These are phyloP conservation scores for Gracilaria vermiculophylla DNA, from an alignment of 23 red algal genomes.

Conservation along the genomic window DNA sequence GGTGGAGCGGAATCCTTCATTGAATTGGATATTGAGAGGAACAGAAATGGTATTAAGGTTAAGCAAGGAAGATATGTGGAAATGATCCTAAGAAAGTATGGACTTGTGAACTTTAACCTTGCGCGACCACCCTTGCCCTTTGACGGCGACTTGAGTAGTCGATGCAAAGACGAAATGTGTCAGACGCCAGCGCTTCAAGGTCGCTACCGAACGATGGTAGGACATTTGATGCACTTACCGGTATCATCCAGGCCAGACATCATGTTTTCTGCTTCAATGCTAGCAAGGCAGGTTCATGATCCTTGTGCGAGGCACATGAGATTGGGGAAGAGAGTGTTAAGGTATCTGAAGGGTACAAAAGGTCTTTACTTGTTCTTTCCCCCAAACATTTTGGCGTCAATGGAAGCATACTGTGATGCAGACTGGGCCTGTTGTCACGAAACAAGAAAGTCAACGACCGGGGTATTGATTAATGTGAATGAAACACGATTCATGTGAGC, in stretches of 20 bases:
- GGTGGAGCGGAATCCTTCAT: background rate
- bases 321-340: background rate
- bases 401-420: slow-evolving; percentile 25
- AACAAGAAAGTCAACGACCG: background rate
- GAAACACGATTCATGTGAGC: slow-evolving; percentile 20
- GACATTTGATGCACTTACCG: background rate
- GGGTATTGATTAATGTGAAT: background rate
- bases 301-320: background rate
- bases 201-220: background rate
- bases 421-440: slow-evolving; percentile 37
- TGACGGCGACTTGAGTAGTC: background rate
- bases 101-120: background rate
- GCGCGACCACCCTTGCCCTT: background rate
- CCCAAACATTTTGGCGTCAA: background rate
- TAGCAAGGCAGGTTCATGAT: background rate
- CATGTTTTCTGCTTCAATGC: background rate
- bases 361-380: background rate
- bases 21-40: background rate
- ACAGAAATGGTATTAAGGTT: background rate
- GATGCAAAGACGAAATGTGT: background rate
- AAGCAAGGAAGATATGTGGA: background rate
- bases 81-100: slow-evolving; percentile 2
- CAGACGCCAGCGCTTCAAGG: background rate
- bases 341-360: slow-evolving; percentile 4
- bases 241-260: slow-evolving; percentile 3